These are phyloP conservation scores for Neurospora sp. DNA, from an alignment of 495 filamentous ascomycete genomes.

Conservation along the genomic window DNA sequence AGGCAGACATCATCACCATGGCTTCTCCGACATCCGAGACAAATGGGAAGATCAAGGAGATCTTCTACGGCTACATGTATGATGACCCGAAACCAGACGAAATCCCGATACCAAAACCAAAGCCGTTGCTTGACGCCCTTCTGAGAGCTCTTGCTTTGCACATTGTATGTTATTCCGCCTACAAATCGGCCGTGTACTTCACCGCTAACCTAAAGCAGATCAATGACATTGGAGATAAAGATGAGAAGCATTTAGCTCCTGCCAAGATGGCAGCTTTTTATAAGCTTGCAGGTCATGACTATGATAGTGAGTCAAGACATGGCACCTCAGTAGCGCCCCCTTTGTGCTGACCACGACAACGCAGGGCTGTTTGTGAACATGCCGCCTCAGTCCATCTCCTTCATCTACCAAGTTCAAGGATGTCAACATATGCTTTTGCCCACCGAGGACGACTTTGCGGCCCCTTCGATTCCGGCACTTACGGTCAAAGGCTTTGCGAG, in stretches of 20 bases:
- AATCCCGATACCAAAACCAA: conserved; percentile 56
- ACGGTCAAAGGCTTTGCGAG: conserved; percentile 75
- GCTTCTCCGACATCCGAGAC: conserved; percentile 9
- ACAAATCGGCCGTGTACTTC: neutral
- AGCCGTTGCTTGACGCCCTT: conserved; percentile 64
- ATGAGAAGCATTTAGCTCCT: conserved; percentile 58
- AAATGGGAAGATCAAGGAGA: conserved; percentile 15
- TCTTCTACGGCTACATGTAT: conserved; percentile 79
- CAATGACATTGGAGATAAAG: conserved; percentile 54
- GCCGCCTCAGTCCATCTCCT: conserved; percentile 64
- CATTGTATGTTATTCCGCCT: conserved; percentile 53
- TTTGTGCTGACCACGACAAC: neutral
- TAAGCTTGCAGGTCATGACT: conserved; percentile 77
- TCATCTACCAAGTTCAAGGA: conserved; percentile 84
- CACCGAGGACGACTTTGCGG: conserved; percentile 56
- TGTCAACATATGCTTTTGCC: conserved; percentile 70
- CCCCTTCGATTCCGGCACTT: conserved; percentile 72
- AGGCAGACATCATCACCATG: conserved; percentile 7
- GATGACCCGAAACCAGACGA: conserved; percentile 31
- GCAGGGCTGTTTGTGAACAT: conserved; percentile 66
- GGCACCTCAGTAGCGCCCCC: neutral
- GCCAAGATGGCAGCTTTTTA: conserved; percentile 84
- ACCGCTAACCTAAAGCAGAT: conserved; percentile 28
- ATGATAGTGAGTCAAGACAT: conserved; percentile 47
- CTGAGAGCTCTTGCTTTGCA: conserved; percentile 67